phyloP scores from a whole-genome alignment of 768 basidiomycete species.

The Amanita polypyramis region DNA sequence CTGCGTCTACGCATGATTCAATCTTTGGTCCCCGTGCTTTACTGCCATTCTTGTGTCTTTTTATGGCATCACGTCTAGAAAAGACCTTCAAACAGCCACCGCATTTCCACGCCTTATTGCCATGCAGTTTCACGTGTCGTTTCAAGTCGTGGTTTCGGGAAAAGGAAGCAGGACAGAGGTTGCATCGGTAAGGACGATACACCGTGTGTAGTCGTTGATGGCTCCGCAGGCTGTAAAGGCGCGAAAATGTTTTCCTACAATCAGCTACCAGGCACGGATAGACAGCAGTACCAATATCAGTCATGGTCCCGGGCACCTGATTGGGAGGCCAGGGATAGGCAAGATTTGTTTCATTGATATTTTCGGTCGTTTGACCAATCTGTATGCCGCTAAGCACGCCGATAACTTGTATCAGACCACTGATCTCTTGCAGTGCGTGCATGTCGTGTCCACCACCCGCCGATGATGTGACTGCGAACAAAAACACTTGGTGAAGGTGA shows the following conservation, averaged over 20 bases:
- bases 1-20: conserved; percentile 43
- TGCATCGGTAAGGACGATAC: conserved; percentile 58
- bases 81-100: conserved; percentile 66
- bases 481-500: conserved; percentile 66
- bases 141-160: conserved; percentile 73
- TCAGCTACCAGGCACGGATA: conserved; percentile 62
- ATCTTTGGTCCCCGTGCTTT: conserved; percentile 40
- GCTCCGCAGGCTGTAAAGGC: conserved; percentile 57
- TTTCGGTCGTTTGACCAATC: conserved; percentile 41
- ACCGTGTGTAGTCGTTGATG: conserved; percentile 60
- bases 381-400: conserved; percentile 73
- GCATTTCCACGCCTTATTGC: conserved; percentile 65
- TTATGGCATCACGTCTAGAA: conserved; percentile 70
- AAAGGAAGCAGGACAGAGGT: conserved; percentile 62
- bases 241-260: conserved; percentile 62
- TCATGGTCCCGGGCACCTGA: conserved; percentile 16
- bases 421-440: conserved; percentile 60
- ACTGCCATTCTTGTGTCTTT: conserved; percentile 60
- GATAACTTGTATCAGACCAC: conserved; percentile 74
- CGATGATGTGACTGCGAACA: conserved; percentile 69
- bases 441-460: conserved; percentile 39
- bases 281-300: conserved; percentile 65
- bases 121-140: conserved; percentile 65
- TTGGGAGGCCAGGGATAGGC: conserved; percentile 25
- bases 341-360: conserved; percentile 18